A percentile compares a stretch with the other conserved stretches of the same genome.
phyloP scores from a whole-genome alignment of 2,329 filamentous ascomycete species.

The Coniella lustricola region DNA sequence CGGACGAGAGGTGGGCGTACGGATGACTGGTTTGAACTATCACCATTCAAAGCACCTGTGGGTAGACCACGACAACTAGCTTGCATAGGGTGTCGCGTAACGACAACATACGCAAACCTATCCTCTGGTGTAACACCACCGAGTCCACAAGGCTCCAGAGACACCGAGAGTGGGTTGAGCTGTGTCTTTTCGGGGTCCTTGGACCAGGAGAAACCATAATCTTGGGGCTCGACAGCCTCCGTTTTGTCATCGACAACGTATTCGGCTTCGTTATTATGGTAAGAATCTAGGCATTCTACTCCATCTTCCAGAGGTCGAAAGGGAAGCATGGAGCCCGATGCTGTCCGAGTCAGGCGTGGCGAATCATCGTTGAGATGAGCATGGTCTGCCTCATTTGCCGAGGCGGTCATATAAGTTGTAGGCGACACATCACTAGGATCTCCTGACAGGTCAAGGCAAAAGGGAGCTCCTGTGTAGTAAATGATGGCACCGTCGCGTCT shows the following conservation, averaged over 20 bases:
- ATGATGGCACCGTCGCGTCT: conserved; percentile 68
- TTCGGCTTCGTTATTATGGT: conserved; percentile 24
- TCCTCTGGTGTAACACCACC: conserved; percentile 57
- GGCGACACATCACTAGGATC: conserved; percentile 48
- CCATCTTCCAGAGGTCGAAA: conserved; percentile 44
- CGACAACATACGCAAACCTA: conserved; percentile 52
- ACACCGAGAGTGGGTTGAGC: conserved; percentile 39
- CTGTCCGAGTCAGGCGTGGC: conserved; percentile 30
- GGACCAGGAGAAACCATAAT: conserved; percentile 42
- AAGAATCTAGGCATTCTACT: conserved; percentile 17
- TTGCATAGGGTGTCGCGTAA: conserved; percentile 36
- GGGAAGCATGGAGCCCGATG: conserved; percentile 44
- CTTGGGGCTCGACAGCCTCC: conserved; percentile 31
- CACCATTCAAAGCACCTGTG: conserved; percentile 22
- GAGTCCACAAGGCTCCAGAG: conserved; percentile 51
- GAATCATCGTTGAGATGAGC: conserved; percentile 18
- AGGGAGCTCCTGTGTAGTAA: conserved; percentile 73
- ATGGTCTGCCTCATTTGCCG: conserved; percentile 30
- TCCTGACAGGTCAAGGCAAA: conserved; percentile 73
- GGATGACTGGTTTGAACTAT: background rate
- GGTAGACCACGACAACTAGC: conserved; percentile 4
- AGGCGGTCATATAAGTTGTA: conserved; percentile 42
- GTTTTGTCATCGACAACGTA: conserved; percentile 24
- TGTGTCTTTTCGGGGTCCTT: conserved; percentile 32
- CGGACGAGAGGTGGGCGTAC: conserved; percentile 22